Percentiles rank a stretch among this genome's conserved stretches.
These are phyloP conservation scores for Fomitiporia mediterranea DNA, from an alignment of 1,284 basidiomycete species.

Conservation along the genomic window DNA sequence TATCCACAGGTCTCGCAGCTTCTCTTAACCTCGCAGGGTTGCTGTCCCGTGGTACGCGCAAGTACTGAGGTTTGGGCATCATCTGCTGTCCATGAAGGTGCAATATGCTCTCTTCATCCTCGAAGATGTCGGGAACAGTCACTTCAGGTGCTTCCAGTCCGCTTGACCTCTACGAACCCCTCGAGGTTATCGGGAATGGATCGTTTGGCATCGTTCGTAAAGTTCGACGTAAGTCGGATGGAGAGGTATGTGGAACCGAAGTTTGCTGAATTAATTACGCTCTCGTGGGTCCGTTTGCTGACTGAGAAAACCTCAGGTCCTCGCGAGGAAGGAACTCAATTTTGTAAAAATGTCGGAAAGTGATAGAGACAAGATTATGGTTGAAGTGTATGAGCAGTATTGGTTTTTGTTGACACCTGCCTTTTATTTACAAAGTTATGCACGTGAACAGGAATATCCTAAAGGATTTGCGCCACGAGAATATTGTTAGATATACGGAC, in stretches of 20 bases:
- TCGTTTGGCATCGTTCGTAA: conserved; percentile 96
- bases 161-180: conserved; percentile 77
- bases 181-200: conserved; percentile 94
- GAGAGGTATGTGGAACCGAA: conserved; percentile 54
- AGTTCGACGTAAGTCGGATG: conserved; percentile 82
- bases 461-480: conserved; percentile 89
- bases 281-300: not conserved
- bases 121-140: conserved; percentile 2
- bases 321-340: conserved; percentile 93
- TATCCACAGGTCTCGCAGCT: too few species aligned
- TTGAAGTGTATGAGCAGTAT: conserved; percentile 80
- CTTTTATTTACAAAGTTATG: not conserved
- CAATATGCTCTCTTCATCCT: not conserved
- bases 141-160: conserved; percentile 1
- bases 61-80: too few species aligned
- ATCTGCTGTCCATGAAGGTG: too few species aligned
- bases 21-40: too few species aligned
- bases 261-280: not conserved
- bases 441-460: conserved; percentile 75
- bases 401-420: not conserved
- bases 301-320: conserved; percentile 45
- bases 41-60: too few species aligned
- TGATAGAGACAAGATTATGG: conserved; percentile 90
- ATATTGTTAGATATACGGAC: conserved; percentile 94
- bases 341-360: conserved; percentile 93